Conservation (phyloP, 2,329 filamentous ascomycete species). For the Fusarium armeniacum region DNA sequence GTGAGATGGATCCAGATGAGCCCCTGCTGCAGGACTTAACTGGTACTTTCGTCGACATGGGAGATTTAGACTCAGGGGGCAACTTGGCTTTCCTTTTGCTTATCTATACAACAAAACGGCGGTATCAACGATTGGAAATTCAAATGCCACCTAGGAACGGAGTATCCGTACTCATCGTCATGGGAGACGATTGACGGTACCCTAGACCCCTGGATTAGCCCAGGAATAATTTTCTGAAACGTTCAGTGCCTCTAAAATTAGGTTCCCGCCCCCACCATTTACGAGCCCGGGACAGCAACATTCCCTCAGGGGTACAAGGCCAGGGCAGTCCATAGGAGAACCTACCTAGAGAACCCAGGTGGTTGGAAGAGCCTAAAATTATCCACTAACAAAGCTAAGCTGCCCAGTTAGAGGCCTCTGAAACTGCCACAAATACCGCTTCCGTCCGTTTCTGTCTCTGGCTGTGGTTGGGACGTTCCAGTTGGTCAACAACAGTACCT, state of each 20-base stretch:
- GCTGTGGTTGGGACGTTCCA: slow-evolving; percentile 31
- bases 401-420: slow-evolving; percentile 43
- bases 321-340: background rate
- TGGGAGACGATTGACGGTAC: slow-evolving; percentile 10
- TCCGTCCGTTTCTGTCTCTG: slow-evolving; percentile 16
- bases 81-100: background rate
- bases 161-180: slow-evolving; percentile 1
- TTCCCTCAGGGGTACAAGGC: slow-evolving; percentile 32
- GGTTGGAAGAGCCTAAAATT: slow-evolving; percentile 23
- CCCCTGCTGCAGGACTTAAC: background rate
- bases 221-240: slow-evolving; percentile 40
- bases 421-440: slow-evolving; percentile 35
- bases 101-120: background rate
- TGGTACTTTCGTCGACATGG: background rate
- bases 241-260: slow-evolving; percentile 40
- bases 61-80: slow-evolving; percentile 1
- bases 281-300: slow-evolving; percentile 25
- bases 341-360: slow-evolving; percentile 4
- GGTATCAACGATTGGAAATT: background rate
- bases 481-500: slow-evolving; percentile 5
- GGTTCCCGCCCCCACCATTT: slow-evolving; percentile 30
- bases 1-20: slow-evolving; percentile 10
- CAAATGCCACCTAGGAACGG: background rate
- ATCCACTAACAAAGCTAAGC: slow-evolving; percentile 23
- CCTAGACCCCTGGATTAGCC: slow-evolving; percentile 30